phyloP scores from a whole-genome alignment of 2,329 filamentous ascomycete genomes.

The Ciborinia camelliae region DNA sequence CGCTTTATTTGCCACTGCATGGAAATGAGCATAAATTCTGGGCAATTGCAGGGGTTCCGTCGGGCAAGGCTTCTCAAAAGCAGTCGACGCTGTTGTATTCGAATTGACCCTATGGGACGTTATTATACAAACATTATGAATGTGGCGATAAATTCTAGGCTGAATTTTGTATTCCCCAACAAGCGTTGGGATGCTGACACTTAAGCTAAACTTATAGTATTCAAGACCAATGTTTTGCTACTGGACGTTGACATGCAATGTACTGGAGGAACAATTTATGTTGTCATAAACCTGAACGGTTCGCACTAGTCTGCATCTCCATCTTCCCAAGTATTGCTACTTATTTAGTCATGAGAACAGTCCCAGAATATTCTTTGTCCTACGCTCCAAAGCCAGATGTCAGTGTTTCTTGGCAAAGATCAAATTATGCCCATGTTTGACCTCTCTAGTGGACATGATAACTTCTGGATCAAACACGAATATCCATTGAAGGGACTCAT shows the following conservation, averaged over 20 bases:
- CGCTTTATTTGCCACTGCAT: background rate
- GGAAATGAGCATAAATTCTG: background rate
- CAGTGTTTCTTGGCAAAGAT: background rate
- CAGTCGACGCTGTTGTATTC: no score
- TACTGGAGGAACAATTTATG: background rate
- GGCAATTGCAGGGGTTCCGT: background rate
- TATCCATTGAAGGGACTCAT: background rate
- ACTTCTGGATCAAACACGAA: background rate
- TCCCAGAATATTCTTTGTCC: background rate
- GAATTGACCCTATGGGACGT: background rate
- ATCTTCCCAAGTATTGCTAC: background rate
- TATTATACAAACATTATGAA: background rate
- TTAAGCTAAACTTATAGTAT: background rate
- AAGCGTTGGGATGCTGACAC: no score
- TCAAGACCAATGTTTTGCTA: background rate
- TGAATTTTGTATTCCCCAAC: background rate
- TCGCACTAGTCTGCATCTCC: background rate
- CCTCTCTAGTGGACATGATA: background rate
- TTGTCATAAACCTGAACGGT: background rate
- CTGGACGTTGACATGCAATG: background rate
- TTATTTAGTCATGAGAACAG: no score
- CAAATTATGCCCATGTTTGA: constrained; percentile 1
- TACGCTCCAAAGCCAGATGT: background rate
- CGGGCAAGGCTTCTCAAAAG: background rate
- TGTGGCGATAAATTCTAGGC: background rate